A percentile compares a stretch with the other conserved stretches of the same genome.
phyloP scores from a whole-genome alignment of 2,329 filamentous ascomycete genomes.

The Septoria linicola region DNA sequence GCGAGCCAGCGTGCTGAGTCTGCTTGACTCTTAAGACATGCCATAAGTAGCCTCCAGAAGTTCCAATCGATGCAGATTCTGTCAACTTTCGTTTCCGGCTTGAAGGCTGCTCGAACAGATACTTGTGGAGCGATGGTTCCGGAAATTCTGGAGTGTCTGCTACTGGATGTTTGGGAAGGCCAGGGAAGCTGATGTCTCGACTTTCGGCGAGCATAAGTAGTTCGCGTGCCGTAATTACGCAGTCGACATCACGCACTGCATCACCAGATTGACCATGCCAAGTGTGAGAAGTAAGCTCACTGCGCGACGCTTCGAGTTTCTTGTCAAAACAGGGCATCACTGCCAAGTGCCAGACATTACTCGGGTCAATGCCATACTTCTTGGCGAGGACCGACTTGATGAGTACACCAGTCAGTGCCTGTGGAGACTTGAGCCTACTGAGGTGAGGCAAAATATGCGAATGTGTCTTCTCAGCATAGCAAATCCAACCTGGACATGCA shows the following conservation, averaged over 20 bases:
- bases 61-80: constrained; percentile 59
- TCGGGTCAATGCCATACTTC: constrained; percentile 68
- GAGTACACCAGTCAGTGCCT: constrained; percentile 85
- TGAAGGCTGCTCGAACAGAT: constrained; percentile 69
- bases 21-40: constrained; percentile 78
- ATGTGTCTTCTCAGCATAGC: constrained; percentile 97
- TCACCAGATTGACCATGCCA: constrained; percentile 41
- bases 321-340: constrained; percentile 99
- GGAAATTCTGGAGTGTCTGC: constrained; percentile 63
- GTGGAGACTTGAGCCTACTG: constrained; percentile 87
- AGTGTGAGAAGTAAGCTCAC: constrained; percentile 71
- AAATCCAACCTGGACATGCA: constrained; percentile 96
- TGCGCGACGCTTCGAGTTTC: constrained; percentile 91
- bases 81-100: constrained; percentile 37
- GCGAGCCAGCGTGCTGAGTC: constrained; percentile 67
- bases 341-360: constrained; percentile 88
- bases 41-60: constrained; percentile 85
- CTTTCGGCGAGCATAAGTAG: constrained; percentile 84
- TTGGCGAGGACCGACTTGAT: constrained; percentile 82
- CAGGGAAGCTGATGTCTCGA: constrained; percentile 73
- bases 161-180: constrained; percentile 61
- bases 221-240: constrained; percentile 95
- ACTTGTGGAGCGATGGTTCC: constrained; percentile 66
- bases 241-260: constrained; percentile 85
- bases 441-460: constrained; percentile 89